Base-by-base conservation (phyloP, 345 rosid species). In the Luvunga scandens region DNA sequence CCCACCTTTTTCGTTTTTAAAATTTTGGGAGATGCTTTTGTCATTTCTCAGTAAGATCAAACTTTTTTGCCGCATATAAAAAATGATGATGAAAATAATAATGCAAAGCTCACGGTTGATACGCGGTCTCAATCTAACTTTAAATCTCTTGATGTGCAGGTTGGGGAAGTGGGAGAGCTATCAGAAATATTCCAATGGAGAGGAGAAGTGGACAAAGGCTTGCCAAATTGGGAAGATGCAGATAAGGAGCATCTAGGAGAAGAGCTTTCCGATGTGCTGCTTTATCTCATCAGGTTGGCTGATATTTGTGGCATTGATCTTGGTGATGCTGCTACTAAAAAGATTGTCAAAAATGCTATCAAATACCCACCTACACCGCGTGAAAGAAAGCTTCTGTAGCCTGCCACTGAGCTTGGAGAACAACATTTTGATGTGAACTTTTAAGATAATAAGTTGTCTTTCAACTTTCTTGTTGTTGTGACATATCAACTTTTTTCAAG, bases 221-320 rank as follows among this genome's bases (percentile, higher is more conserved):
- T 88, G 76, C 87, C 86, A 34, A 78, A 77, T 45, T 88, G 89
- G 89, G 70, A 81, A 45, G 87, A 82, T 56, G 72, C 85, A 60
- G 89, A 88, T 25, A 86, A 83, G 77, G 86, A 80, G 73, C 90
- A 85, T 81, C 79, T 88, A 1, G 90, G 84, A 31, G 90, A 88
- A 77, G 90, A 87, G 71, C 73, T 88, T 13, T 86, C 90, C 7
- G 87, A 88, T 86, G 90, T 88, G 55, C 78, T 88, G 63, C 81
- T 88, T 0, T 88, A 88, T 68, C 90, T 88, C 25, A 71, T 88
- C 6, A 86, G 89, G 78, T 61, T 88, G 80, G 66, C 90, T 73
- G 87, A 88, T 78, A 78, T 84, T 1, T 88, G 90, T 25, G 89
- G 86, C 69, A 77, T 88, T 83, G 87, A 88, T 84, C 86, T 88